Evolutionary conservation across 495 filamentous ascomycete genomes (phyloP).

Genomic region (Xylaria palmicola): DNA sequence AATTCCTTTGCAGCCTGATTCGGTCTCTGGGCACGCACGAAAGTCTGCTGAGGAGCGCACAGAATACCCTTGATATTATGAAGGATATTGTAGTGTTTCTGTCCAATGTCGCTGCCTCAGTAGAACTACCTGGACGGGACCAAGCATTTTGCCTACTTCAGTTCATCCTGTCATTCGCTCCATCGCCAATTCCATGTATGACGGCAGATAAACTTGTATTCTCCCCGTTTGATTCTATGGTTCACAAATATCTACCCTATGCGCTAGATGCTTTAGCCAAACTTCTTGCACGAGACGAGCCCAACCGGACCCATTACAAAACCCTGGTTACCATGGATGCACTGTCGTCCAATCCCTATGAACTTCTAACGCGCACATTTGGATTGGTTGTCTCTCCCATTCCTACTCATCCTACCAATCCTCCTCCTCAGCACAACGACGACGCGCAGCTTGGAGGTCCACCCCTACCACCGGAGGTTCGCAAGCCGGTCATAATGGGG

Average conservation of each 20-base stretch:
- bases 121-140: conserved; percentile 82
- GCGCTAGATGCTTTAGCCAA: conserved; percentile 91
- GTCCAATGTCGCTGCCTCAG: conserved; percentile 77
- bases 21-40: conserved; percentile 87
- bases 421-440: too few species aligned
- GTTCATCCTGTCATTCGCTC: conserved; percentile 88
- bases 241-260: conserved; percentile 85
- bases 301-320: conserved; percentile 80
- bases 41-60: conserved; percentile 73
- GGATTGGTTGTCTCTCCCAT: conserved; percentile 82
- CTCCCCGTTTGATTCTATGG: conserved; percentile 69
- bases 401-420: conserved; percentile 66
- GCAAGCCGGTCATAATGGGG: too few species aligned
- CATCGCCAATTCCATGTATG: conserved; percentile 58
- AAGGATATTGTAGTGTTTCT: conserved; percentile 89
- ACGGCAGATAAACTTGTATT: conserved; percentile 67
- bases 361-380: conserved; percentile 86
- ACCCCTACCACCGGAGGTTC: conserved; percentile 68
- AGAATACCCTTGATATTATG: conserved; percentile 91
- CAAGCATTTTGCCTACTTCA: conserved; percentile 84
- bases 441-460: conserved; percentile 46
- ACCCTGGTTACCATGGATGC: conserved; percentile 75
- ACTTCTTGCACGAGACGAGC: conserved; percentile 87
- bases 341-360: conserved; percentile 59
- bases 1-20: conserved; percentile 77